These are phyloP conservation scores for Lactarius deliciosus DNA, from an alignment of 768 basidiomycete species.

Conservation along the genomic window DNA sequence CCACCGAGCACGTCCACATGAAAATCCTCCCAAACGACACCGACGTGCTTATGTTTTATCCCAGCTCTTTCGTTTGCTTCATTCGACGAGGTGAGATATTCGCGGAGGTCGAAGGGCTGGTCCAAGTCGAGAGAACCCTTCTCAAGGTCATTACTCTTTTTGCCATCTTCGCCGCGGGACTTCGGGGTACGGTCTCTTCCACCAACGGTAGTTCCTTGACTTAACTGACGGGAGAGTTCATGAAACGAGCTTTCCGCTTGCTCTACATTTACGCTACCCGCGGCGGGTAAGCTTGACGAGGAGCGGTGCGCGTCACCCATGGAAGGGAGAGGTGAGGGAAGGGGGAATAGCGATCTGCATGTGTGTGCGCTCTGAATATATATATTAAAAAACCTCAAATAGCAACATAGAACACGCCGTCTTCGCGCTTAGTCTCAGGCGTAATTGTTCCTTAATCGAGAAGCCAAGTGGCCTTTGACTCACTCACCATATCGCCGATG, in stretches of 20 bases:
- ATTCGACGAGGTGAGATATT: conserved; percentile 68
- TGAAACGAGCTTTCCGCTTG: conserved; percentile 22
- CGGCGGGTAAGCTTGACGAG: conserved; percentile 3
- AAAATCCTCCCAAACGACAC: conserved; percentile 71
- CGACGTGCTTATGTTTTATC: conserved; percentile 76
- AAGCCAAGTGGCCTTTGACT: neutral
- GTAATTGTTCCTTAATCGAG: neutral
- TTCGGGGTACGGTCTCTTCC: neutral
- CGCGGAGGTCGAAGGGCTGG: conserved; percentile 60
- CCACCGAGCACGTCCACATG: conserved; percentile 64
- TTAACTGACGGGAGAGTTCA: conserved; percentile 27
- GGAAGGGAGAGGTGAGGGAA: neutral
- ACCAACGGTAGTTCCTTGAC: conserved; percentile 18
- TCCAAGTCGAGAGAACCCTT: conserved; percentile 45
- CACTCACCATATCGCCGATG: neutral
- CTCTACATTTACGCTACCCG: conserved; percentile 17
- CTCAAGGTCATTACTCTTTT: conserved; percentile 38
- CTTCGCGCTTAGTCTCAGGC: neutral
- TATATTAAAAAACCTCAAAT: neutral
- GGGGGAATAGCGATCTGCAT: neutral
- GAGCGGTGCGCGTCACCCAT: conserved; percentile 16
- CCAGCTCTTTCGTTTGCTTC: conserved; percentile 66
- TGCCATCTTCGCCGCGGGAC: neutral
- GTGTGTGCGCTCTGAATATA: neutral
- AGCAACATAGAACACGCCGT: neutral